Evolutionary conservation across 768 basidiomycete genomes (phyloP).

Genomic region (Lactarius deliciosus): DNA sequence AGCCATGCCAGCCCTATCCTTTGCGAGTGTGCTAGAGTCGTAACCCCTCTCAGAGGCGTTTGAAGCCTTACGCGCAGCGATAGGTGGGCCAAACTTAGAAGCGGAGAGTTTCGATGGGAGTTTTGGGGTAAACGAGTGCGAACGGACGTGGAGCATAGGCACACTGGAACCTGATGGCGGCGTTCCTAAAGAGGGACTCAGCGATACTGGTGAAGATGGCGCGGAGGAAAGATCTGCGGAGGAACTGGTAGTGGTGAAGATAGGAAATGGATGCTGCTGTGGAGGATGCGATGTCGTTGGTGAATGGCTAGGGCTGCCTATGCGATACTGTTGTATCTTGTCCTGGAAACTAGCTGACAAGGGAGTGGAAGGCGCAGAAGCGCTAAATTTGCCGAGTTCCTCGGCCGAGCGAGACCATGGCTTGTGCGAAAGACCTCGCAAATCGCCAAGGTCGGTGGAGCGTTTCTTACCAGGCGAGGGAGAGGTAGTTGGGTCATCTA

Average conservation of each 20-base stretch:
- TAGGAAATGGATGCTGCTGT: conserved; percentile 38
- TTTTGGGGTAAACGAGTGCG: conserved; percentile 70
- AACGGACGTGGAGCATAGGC: conserved; percentile 51
- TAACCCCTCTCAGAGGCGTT: conserved; percentile 25
- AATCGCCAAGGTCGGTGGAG: conserved; percentile 55
- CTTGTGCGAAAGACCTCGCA: conserved; percentile 66
- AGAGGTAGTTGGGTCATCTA: conserved; percentile 40
- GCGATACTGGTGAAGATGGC: conserved; percentile 34
- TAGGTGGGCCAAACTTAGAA: conserved; percentile 46
- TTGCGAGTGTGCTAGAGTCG: conserved; percentile 7
- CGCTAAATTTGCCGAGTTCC: conserved; percentile 61
- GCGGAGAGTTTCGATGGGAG: conserved; percentile 65
- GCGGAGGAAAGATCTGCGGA: conserved; percentile 20
- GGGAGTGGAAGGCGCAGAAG: conserved; percentile 37
- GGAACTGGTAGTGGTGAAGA: conserved; percentile 30
- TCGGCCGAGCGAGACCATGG: conserved; percentile 81
- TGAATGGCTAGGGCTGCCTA: conserved; percentile 40
- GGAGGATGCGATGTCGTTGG: conserved; percentile 25
- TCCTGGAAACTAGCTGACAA: conserved; percentile 56
- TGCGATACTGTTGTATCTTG: conserved; percentile 65
- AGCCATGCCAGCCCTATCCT: not conserved
- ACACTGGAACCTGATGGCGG: conserved; percentile 24
- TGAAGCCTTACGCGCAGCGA: conserved; percentile 52
- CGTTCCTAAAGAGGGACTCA: conserved; percentile 35
- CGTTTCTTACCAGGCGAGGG: conserved; percentile 36